Percentiles rank a stretch among this genome's conserved stretches.
Evolutionary conservation across 805 yeast genomes (phyloP).

Genomic region (Danielozyma ontarioensis): DNA sequence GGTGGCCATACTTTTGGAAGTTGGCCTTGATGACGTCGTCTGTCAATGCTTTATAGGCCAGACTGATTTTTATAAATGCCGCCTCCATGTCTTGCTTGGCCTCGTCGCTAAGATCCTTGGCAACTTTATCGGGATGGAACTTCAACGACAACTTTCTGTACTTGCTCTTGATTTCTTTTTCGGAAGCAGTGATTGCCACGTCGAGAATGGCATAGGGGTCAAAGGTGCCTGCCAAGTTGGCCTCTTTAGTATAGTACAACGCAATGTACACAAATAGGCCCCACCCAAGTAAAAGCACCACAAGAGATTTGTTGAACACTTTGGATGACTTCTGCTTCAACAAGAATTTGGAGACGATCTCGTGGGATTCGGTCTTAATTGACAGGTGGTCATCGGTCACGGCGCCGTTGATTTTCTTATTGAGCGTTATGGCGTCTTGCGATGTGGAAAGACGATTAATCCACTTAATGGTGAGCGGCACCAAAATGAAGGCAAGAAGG

Average conservation of each 20-base stretch:
- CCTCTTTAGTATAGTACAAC: constrained; percentile 36
- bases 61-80: constrained; percentile 72
- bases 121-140: constrained; percentile 90
- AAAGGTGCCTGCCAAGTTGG: constrained; percentile 49
- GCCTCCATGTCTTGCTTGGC: constrained; percentile 62
- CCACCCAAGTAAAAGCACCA: constrained; percentile 55
- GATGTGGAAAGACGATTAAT: constrained; percentile 13
- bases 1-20: constrained; percentile 86
- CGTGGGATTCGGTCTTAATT: constrained; percentile 22
- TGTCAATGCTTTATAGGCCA: constrained; percentile 92
- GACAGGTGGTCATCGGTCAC: constrained; percentile 29
- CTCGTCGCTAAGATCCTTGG: constrained; percentile 53
- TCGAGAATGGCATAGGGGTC: constrained; percentile 91
- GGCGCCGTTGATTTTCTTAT: constrained; percentile 25
- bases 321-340: constrained; percentile 23
- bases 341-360: constrained; percentile 20
- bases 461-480: constrained; percentile 55
- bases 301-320: constrained; percentile 34
- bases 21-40: constrained; percentile 83
- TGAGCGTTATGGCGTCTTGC: constrained; percentile 13
- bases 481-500: constrained; percentile 55
- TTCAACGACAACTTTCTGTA: constrained; percentile 84
- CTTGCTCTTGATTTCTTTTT: constrained; percentile 71
- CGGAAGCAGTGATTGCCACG: constrained; percentile 60
- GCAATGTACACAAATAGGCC: constrained; percentile 37